These are phyloP conservation scores for Jamesozyma lodderae DNA, from an alignment of 805 yeast genomes.

Conservation along the genomic window DNA sequence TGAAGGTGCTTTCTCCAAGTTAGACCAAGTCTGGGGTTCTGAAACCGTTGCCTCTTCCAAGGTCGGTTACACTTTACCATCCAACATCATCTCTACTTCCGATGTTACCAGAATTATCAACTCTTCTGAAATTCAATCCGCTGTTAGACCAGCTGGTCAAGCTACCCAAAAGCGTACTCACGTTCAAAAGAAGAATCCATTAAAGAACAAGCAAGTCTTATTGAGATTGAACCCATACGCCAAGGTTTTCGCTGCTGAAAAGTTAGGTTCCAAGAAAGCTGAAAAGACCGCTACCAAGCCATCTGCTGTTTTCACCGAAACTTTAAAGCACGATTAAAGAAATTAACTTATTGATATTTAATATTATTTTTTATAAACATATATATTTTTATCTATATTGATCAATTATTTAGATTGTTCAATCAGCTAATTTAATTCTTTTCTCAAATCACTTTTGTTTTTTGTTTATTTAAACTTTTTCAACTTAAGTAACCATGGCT, in stretches of 20 bases:
- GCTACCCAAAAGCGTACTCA: slow-evolving; percentile 86
- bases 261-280: slow-evolving; percentile 77
- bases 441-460: too few relatives aligned
- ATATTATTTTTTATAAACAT: slow-evolving; percentile 1
- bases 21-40: slow-evolving; percentile 96
- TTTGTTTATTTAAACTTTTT: too few relatives aligned
- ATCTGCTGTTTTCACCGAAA: slow-evolving; percentile 59
- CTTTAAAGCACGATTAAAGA: slow-evolving; percentile 52
- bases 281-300: slow-evolving; percentile 57
- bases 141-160: slow-evolving; percentile 93
- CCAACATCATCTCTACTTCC: slow-evolving; percentile 88
- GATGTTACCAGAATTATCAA: slow-evolving; percentile 95
- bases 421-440: too few relatives aligned
- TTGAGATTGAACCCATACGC: slow-evolving; percentile 99
- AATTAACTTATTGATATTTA: slow-evolving; percentile 1
- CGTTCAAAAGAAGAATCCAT: slow-evolving; percentile 98
- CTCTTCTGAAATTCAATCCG: slow-evolving; percentile 98
- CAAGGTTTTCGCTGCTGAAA: slow-evolving; percentile 88
- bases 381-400: not conserved
- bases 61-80: slow-evolving; percentile 86
- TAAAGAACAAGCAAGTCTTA: slow-evolving; percentile 97
- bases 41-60: slow-evolving; percentile 76
- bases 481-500: too few relatives aligned
- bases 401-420: not conserved
- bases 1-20: slow-evolving; percentile 92